These are phyloP conservation scores for Citropsis articulata DNA, from an alignment of 345 rosid genomes.

Conservation along the genomic window DNA sequence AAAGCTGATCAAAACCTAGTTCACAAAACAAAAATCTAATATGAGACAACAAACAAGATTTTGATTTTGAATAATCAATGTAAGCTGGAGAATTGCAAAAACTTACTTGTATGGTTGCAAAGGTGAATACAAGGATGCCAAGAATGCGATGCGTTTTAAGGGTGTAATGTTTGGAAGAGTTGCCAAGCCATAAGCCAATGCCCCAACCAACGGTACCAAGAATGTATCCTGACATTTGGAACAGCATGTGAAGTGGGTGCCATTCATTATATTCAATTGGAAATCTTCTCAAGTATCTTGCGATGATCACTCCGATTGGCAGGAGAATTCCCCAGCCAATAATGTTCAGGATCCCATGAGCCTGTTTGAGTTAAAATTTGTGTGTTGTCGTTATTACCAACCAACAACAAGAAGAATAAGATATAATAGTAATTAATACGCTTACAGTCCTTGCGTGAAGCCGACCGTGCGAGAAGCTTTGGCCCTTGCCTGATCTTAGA, in stretches of 20 bases:
- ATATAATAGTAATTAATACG: not conserved
- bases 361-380: conserved; percentile 13
- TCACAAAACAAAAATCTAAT: not conserved
- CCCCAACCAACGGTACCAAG: conserved; percentile 40
- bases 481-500: conserved; percentile 27
- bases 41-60: too few relatives aligned
- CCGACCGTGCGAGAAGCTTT: conserved; percentile 1
- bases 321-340: conserved; percentile 42
- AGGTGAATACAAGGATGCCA: conserved; percentile 33
- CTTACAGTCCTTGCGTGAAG: conserved; percentile 29
- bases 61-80: too few relatives aligned
- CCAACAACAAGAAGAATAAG: too few relatives aligned
- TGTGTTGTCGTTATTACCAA: not conserved
- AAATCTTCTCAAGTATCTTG: conserved; percentile 29
- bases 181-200: conserved; percentile 35
- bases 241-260: conserved; percentile 31
- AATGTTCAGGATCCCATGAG: conserved; percentile 40
- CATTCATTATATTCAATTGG: conserved; percentile 34
- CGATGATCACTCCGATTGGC: conserved; percentile 35
- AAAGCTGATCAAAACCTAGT: conserved; percentile 24
- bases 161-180: conserved; percentile 20
- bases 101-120: conserved; percentile 38
- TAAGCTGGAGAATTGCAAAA: not conserved
- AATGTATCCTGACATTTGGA: conserved; percentile 34
- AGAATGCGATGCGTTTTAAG: conserved; percentile 31